Percentiles rank a stretch among this genome's conserved stretches.
These are phyloP conservation scores for Dactylellina drechsleri DNA, from an alignment of 2,329 filamentous ascomycete genomes.

Conservation along the genomic window DNA sequence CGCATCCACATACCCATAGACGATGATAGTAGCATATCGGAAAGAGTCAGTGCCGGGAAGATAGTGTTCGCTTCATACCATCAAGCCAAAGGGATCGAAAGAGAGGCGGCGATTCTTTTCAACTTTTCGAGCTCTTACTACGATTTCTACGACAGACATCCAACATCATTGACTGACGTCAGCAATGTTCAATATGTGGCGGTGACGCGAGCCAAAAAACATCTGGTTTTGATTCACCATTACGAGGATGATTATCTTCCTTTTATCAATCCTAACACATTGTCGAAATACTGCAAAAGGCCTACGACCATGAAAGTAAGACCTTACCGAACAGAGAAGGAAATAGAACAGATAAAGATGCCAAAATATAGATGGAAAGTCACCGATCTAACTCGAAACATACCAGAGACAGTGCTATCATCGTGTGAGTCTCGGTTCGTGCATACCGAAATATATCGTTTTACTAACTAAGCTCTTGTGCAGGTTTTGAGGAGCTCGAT, in stretches of 20 bases:
- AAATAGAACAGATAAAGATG: conserved; percentile 24
- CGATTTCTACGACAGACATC: conserved; percentile 43
- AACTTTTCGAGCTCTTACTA: conserved; percentile 54
- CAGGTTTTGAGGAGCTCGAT: conserved; percentile 44
- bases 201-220: conserved; percentile 49
- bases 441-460: too few relatives aligned
- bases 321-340: conserved; percentile 27
- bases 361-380: conserved; percentile 45
- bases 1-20: conserved; percentile 42
- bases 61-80: conserved; percentile 53
- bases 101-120: conserved; percentile 53
- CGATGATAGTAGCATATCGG: conserved; percentile 30
- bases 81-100: conserved; percentile 56
- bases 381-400: conserved; percentile 41
- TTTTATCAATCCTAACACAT: conserved; percentile 38
- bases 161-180: conserved; percentile 12
- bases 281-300: conserved; percentile 38
- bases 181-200: conserved; percentile 55
- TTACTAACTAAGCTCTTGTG: neutral
- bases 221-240: conserved; percentile 51
- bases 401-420: conserved; percentile 50
- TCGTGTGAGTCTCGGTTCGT: conserved; percentile 17
- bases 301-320: conserved; percentile 25
- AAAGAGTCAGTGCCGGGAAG: conserved; percentile 42
- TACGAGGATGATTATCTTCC: conserved; percentile 35